Percentiles rank a stretch among this genome's conserved stretches.
Evolutionary conservation across 2,329 filamentous ascomycete genomes (phyloP).

Genomic region (Sporothrix variecibatus): DNA sequence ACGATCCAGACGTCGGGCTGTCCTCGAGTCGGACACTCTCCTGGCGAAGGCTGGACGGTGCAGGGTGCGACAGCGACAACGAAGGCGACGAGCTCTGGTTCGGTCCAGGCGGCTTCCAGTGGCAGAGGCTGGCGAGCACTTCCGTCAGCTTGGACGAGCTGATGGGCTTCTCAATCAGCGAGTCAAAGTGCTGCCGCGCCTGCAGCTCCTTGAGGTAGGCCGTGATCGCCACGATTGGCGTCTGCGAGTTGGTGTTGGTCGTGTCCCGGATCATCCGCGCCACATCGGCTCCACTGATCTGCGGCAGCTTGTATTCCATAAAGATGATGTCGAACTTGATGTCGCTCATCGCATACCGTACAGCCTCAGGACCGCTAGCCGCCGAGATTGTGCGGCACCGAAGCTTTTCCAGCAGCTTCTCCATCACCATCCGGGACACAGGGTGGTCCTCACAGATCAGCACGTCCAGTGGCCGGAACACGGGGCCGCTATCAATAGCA

Average conservation of each 20-base stretch:
- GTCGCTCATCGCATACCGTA: constrained; percentile 91
- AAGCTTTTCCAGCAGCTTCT: constrained; percentile 91
- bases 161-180: constrained; percentile 93
- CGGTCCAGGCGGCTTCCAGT: constrained; percentile 80
- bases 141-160: constrained; percentile 89
- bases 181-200: constrained; percentile 93
- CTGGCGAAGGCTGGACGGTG: constrained; percentile 66
- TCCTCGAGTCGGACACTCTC: constrained; percentile 68
- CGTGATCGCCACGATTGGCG: constrained; percentile 93
- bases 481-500: constrained; percentile 72
- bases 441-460: constrained; percentile 98
- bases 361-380: constrained; percentile 84
- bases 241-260: constrained; percentile 90
- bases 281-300: constrained; percentile 92
- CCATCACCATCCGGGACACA: constrained; percentile 97
- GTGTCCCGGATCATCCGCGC: constrained; percentile 97
- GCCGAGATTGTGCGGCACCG: constrained; percentile 93
- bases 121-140: constrained; percentile 81
- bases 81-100: constrained; percentile 47
- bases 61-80: constrained; percentile 56
- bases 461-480: constrained; percentile 88
- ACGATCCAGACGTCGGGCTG: constrained; percentile 80
- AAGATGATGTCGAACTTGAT: constrained; percentile 99
- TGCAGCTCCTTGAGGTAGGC: constrained; percentile 97
- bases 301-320: constrained; percentile 93